Evolutionary conservation across 345 rosid genomes (phyloP).

Genomic region (Melaleuca quinquenervia): DNA sequence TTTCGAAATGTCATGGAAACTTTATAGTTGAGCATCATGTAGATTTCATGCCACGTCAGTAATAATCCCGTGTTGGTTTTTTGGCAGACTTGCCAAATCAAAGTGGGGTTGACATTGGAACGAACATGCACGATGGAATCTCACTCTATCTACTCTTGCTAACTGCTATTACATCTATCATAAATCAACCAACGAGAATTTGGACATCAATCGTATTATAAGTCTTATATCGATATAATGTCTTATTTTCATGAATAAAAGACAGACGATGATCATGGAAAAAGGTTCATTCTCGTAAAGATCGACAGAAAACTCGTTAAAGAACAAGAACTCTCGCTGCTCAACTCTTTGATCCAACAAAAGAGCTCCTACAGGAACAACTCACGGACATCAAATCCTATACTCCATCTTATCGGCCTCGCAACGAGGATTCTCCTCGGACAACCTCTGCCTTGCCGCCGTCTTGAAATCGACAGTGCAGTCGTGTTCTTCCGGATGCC

Average conservation of each 20-base stretch:
- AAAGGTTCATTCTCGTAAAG: background rate
- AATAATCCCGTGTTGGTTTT: too few relatives aligned
- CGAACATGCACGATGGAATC: background rate
- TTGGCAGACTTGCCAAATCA: background rate
- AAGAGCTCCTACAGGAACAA: background rate
- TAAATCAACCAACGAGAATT: background rate
- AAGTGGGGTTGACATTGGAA: background rate
- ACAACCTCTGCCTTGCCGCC: conserved; percentile 36
- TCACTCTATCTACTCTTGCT: background rate
- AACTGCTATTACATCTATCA: background rate
- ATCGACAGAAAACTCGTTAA: background rate
- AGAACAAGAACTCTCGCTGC: background rate
- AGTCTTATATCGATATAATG: background rate
- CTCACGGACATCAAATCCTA: conserved; percentile 29
- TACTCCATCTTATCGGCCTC: conserved; percentile 49
- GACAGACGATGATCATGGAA: background rate
- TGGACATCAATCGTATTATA: background rate
- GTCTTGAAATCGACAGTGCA: conserved; percentile 66
- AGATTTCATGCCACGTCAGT: background rate
- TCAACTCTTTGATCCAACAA: too few relatives aligned
- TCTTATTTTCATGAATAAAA: background rate
- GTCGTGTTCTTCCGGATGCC: conserved; percentile 68
- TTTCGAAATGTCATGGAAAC: background rate
- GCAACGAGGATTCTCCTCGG: conserved; percentile 57
- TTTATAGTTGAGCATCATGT: background rate